Evolutionary conservation across 2,329 filamentous ascomycete species (phyloP).

Genomic region (Stachybotrys chartarum): DNA sequence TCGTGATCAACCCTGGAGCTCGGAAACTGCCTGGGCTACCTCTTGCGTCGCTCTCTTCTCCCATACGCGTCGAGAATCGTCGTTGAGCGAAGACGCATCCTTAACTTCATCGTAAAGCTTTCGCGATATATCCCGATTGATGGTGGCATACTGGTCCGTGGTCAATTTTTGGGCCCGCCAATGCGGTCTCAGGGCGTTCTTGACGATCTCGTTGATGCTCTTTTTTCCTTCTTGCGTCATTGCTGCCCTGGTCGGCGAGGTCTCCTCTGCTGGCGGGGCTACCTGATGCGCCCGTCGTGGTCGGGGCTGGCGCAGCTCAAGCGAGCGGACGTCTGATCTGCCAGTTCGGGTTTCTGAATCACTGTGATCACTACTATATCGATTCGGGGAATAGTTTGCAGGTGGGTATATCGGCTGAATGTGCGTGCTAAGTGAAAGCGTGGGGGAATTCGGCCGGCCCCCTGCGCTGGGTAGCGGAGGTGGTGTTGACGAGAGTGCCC

Average conservation of each 20-base stretch:
- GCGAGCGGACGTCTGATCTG: conserved; percentile 19
- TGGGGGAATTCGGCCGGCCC: conserved; percentile 56
- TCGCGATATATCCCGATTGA: conserved; percentile 84
- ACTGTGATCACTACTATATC: conserved; percentile 13
- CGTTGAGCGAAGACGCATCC: conserved; percentile 50
- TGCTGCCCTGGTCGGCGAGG: conserved; percentile 56
- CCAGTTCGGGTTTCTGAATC: conserved; percentile 13
- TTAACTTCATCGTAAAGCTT: conserved; percentile 71
- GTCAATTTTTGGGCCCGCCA: conserved; percentile 75
- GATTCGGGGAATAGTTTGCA: conserved; percentile 63
- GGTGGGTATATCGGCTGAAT: conserved; percentile 70
- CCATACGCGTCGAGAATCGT: conserved; percentile 60
- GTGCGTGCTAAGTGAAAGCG: conserved; percentile 59
- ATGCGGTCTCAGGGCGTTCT: conserved; percentile 70
- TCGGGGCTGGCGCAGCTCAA: conserved; percentile 47
- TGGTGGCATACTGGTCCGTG: conserved; percentile 84
- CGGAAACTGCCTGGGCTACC: conserved; percentile 66
- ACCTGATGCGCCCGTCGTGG: conserved; percentile 37
- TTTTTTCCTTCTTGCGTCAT: conserved; percentile 81
- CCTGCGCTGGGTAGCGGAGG: conserved; percentile 52
- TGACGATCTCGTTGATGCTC: conserved; percentile 83
- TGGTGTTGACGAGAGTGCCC: conserved; percentile 61
- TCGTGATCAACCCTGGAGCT: conserved; percentile 38
- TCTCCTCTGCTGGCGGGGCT: conserved; percentile 47
- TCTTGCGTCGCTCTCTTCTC: conserved; percentile 72